Evolutionary conservation across 129 eudicot species (phyloP).

Genomic region (sunflower (Helianthus annuus)): HanXRQr2.0-SUNRISE NC_035438.2:46158441-46158940

Average conservation of each 20-base stretch:
- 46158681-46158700: conserved; percentile 10
- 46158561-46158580: conserved; percentile 37
- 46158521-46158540: conserved; percentile 34
- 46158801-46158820: too few species aligned
- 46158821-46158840: too few species aligned
- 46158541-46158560: conserved; percentile 43
- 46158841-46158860: too few species aligned
- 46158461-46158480: conserved; percentile 15
- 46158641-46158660: conserved; percentile 23
- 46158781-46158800: background rate
- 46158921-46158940: too few species aligned
- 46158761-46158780: background rate
- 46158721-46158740: background rate
- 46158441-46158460: conserved; percentile 2
- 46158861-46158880: too few species aligned
- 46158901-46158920: too few species aligned
- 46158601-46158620: conserved; percentile 12
- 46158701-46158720: background rate
- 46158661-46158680: background rate
- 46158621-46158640: conserved; percentile 29
- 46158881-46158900: too few species aligned
- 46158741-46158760: background rate
- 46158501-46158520: conserved; percentile 28
- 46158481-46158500: conserved; percentile 25
- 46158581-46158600: conserved; percentile 19